Percentiles rank a stretch among this genome's conserved stretches.
phyloP scores from a whole-genome alignment of 2,329 filamentous ascomycete genomes.

The Fusarium napiforme region DNA sequence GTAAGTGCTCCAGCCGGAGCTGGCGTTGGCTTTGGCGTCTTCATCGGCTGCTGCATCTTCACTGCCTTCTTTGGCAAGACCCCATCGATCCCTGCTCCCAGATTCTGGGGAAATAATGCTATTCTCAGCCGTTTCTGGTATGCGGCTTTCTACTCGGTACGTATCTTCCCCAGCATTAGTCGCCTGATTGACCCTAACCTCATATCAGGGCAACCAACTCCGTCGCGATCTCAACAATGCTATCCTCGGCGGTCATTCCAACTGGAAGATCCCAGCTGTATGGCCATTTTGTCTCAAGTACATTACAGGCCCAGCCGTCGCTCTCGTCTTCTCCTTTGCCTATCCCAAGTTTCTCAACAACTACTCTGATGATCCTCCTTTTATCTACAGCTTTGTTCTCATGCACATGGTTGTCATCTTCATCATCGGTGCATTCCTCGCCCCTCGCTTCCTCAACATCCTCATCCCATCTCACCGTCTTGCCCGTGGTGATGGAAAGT shows the following conservation, averaged over 20 bases:
- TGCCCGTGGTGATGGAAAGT: conserved; percentile 30
- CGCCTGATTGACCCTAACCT: background rate
- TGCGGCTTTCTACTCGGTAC: conserved; percentile 63
- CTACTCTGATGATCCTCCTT: conserved; percentile 25
- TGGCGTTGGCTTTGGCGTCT: conserved; percentile 61
- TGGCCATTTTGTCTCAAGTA: conserved; percentile 59
- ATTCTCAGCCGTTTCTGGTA: conserved; percentile 60
- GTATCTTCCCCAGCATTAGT: conserved; percentile 8
- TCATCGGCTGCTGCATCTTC: conserved; percentile 50
- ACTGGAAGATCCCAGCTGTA: conserved; percentile 59
- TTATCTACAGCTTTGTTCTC: conserved; percentile 35
- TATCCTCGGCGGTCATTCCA: conserved; percentile 56
- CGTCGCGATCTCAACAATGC: conserved; percentile 61
- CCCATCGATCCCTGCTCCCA: conserved; percentile 52
- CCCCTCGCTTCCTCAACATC: conserved; percentile 27
- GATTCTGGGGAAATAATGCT: conserved; percentile 55
- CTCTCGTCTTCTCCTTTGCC: conserved; percentile 59
- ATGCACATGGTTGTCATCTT: conserved; percentile 36
- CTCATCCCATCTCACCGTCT: conserved; percentile 26
- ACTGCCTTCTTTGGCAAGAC: conserved; percentile 53
- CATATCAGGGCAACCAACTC: conserved; percentile 62
- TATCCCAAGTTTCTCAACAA: conserved; percentile 49
- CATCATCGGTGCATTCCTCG: conserved; percentile 30
- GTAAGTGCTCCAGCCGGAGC: conserved; percentile 55
- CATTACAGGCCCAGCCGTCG: conserved; percentile 56